Evolutionary conservation across 1,284 basidiomycete genomes (phyloP).

Genomic region (Amylostereum chailletii): DNA sequence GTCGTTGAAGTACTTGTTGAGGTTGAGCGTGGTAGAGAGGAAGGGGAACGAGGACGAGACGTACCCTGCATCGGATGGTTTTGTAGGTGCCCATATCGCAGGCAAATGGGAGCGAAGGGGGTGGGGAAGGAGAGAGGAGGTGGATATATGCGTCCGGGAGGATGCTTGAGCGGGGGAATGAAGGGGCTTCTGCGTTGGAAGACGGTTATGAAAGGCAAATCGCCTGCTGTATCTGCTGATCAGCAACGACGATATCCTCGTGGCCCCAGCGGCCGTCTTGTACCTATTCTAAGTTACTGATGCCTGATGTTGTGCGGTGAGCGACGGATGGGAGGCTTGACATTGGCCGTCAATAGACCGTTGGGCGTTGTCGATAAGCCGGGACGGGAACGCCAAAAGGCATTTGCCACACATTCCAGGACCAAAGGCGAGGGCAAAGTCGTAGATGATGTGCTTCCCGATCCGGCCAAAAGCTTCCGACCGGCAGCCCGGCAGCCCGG

Average conservation of each 20-base stretch:
- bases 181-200: neutral
- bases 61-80: slow-evolving; percentile 37
- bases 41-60: slow-evolving; percentile 11
- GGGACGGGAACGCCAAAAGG: no score
- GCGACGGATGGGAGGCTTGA: no score
- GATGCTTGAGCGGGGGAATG: neutral
- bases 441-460: no score
- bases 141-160: neutral
- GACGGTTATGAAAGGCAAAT: neutral
- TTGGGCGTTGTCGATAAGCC: no score
- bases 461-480: no score
- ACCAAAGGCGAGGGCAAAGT: no score
- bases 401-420: no score
- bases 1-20: slow-evolving; percentile 34
- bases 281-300: no score
- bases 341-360: no score
- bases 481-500: no score
- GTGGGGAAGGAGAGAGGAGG: neutral
- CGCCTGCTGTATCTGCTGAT: neutral
- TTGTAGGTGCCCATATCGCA: slow-evolving; percentile 25
- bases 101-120: slow-evolving; percentile 9
- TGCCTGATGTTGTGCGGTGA: no score
- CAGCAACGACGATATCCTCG: neutral
- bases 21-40: neutral
- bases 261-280: no score